Base-by-base conservation (phyloP, 2,329 filamentous ascomycete genomes). In the Nigrospora osmanthi region DNA sequence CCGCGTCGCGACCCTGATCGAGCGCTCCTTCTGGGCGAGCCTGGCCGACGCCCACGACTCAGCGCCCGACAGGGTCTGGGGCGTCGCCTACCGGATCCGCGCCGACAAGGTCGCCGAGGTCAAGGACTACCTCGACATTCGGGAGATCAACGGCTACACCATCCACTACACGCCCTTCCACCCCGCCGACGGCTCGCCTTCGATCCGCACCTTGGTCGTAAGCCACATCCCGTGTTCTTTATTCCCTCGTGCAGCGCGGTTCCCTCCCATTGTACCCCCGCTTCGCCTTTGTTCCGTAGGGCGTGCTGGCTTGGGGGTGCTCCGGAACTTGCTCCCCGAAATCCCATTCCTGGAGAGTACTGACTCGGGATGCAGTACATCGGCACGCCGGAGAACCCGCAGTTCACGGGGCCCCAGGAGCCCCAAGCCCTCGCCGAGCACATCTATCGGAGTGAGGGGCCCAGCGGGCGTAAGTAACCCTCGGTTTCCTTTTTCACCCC, bases 111-210 rank as follows among this genome's bases (percentile, higher is more conserved):
- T 94, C 17, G 75, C 81, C 48, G 84, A 91, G 67, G 91, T 96
- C 4, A 84, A 87, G 54, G 77, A 83, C 47, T 96, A 96, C 63
- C 86, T 98, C 40, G 90, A 97, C 65, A 91, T 96, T 52, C 84
- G 93, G 38, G 93, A 98, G 67, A 95, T 97, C 60, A 95, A 97
- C 68, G 93, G 93, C 23, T 98, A 98, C 67, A 87, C 83, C 44
- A 94, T 95, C 53, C 90, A 96, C 66, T 88, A 89, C 64, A 88
- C 89, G 28, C 81, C 85, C 0, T 96, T 97, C 63, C 73, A 90
- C 56, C 81, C 84, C 7, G 73, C 47, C 17, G 44, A 54, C 14
- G 54, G 56, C 15, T 49, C 53, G 28, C 17, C 56, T 4, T 54
- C 65, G 16, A 75, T 80, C 55, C 65, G 61, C 44, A 73, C 76